These are phyloP conservation scores for Wickerhamomyces canadensis DNA, from an alignment of 805 yeast species.

Conservation along the genomic window DNA sequence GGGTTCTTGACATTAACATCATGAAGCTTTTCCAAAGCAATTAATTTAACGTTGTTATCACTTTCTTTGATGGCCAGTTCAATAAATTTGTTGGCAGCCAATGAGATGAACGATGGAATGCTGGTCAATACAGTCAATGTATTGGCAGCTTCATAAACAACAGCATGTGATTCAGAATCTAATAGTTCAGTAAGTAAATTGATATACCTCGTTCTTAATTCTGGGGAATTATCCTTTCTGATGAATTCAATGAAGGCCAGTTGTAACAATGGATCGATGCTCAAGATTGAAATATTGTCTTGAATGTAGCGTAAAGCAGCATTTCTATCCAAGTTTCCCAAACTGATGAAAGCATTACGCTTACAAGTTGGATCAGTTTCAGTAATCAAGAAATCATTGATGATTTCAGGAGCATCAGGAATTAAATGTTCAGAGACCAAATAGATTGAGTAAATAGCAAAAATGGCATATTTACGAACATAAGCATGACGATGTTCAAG, in stretches of 20 bases:
- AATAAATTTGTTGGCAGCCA: conserved; percentile 81
- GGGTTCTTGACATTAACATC: conserved; percentile 70
- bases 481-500: conserved; percentile 96
- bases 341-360: conserved; percentile 89
- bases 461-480: conserved; percentile 94
- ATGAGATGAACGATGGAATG: conserved; percentile 60
- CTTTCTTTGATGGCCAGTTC: conserved; percentile 87
- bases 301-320: conserved; percentile 80
- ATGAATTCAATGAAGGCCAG: conserved; percentile 88
- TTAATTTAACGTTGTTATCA: conserved; percentile 92
- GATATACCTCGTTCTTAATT: conserved; percentile 65
- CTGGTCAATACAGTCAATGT: conserved; percentile 60
- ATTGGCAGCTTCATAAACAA: conserved; percentile 86
- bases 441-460: conserved; percentile 80
- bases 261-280: conserved; percentile 79
- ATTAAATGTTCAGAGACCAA: conserved; percentile 79
- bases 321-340: conserved; percentile 77
- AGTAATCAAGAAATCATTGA: conserved; percentile 62
- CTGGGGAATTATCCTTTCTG: conserved; percentile 66
- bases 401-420: conserved; percentile 92
- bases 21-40: conserved; percentile 80
- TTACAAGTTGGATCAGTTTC: conserved; percentile 93
- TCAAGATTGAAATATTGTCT: conserved; percentile 52
- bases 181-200: conserved; percentile 67
- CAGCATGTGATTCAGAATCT: conserved; percentile 62